Evolutionary conservation across 495 filamentous ascomycete species (phyloP).

Genomic region (Penicillium malachiteum): DNA sequence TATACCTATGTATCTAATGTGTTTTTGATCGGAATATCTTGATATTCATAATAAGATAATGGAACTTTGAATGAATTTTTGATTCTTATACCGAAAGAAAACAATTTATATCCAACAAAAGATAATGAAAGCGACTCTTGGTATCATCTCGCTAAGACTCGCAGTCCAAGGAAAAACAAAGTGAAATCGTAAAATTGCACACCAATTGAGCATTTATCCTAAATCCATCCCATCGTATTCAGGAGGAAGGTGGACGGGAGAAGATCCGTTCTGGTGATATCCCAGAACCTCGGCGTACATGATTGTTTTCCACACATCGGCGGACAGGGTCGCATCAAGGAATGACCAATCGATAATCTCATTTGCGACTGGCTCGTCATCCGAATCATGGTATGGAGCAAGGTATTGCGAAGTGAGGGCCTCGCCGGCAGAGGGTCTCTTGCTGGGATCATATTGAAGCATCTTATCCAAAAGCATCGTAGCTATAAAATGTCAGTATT

Average conservation of each 20-base stretch:
- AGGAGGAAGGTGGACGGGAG: not conserved
- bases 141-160: not conserved
- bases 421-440: slow-evolving; percentile 76
- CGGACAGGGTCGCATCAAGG: slow-evolving; percentile 92
- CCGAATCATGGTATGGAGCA: slow-evolving; percentile 92
- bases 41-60: slow-evolving; percentile 6
- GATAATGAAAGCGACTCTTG: not conserved
- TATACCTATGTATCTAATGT: no score
- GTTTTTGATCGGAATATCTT: no score
- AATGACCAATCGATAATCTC: slow-evolving; percentile 99
- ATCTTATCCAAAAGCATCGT: slow-evolving; percentile 89
- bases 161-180: not conserved
- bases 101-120: not conserved
- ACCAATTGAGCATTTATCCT: not conserved
- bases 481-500: slow-evolving; percentile 48
- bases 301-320: slow-evolving; percentile 99
- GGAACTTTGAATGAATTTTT: not conserved
- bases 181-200: not conserved
- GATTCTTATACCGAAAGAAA: not conserved
- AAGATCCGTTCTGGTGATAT: slow-evolving; percentile 51
- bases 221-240: slow-evolving; percentile 20
- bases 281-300: slow-evolving; percentile 99
- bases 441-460: slow-evolving; percentile 93
- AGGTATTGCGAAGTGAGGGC: slow-evolving; percentile 87
- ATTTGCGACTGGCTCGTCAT: slow-evolving; percentile 87